Percentiles rank a stretch among this genome's conserved stretches.
phyloP scores from a whole-genome alignment of 257 asterid species.

The Fraxinus cuspidata region DNA sequence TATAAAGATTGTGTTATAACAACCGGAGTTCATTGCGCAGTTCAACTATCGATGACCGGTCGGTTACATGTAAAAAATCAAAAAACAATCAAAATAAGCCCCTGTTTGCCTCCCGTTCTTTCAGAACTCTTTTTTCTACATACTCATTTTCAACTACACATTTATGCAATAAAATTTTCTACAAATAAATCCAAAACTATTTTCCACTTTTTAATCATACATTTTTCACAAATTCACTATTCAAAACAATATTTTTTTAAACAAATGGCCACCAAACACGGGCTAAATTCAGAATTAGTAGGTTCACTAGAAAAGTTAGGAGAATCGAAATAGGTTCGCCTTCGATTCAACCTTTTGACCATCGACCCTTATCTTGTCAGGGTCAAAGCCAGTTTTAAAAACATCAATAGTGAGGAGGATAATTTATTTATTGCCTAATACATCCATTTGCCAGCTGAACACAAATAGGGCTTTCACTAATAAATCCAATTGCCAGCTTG shows the following conservation, averaged over 20 bases:
- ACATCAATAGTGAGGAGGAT: neutral
- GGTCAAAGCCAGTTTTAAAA: neutral
- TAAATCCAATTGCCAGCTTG: constrained; percentile 32
- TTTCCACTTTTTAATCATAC: too few relatives aligned
- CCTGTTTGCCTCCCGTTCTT: too few relatives aligned
- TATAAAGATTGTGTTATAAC: too few relatives aligned
- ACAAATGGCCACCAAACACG: too few relatives aligned
- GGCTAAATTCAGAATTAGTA: neutral
- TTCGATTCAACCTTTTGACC: neutral
- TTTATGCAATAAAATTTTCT: too few relatives aligned
- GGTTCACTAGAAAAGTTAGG: neutral
- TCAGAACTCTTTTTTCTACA: too few relatives aligned
- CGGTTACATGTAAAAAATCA: too few relatives aligned
- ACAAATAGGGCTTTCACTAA: neutral
- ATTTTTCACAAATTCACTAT: neutral
- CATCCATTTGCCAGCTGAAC: constrained; percentile 35
- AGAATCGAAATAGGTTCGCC: neutral
- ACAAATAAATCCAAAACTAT: too few relatives aligned
- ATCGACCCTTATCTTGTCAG: neutral
- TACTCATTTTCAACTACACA: too few relatives aligned
- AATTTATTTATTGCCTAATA: constrained; percentile 39
- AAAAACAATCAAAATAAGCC: too few relatives aligned
- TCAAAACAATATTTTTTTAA: neutral
- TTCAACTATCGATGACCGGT: too few relatives aligned
- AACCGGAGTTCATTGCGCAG: too few relatives aligned